Percentiles rank a stretch among this genome's conserved stretches.
These are phyloP conservation scores for Aphanomyces invadans DNA, from an alignment of 352 stramenopile genomes.

Conservation along the genomic window DNA sequence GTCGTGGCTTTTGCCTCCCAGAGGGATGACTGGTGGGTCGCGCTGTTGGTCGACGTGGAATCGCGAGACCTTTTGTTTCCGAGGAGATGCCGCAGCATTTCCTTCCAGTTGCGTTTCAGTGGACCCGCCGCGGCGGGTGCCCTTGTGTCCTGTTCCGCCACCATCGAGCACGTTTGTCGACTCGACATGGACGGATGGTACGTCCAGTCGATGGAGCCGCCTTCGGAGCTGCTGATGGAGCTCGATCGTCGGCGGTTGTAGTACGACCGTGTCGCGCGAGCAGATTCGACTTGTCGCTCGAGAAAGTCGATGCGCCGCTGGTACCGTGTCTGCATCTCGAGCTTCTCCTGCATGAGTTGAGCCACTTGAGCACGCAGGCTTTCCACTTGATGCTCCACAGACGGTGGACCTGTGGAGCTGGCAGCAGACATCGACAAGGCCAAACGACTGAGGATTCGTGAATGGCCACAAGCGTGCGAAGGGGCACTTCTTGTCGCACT, in stretches of 20 bases:
- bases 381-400: not conserved
- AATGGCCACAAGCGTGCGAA: not conserved
- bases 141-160: not conserved
- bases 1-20: not conserved
- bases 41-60: not conserved
- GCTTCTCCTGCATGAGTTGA: not conserved
- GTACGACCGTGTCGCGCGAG: not conserved
- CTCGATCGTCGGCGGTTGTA: not conserved
- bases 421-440: not conserved
- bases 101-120: not conserved
- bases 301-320: slow-evolving; percentile 9
- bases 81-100: not conserved
- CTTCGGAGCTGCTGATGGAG: not conserved
- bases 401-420: not conserved
- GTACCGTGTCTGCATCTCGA: not conserved
- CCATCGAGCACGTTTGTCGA: not conserved
- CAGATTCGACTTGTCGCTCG: not conserved
- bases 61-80: not conserved
- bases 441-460: not conserved
- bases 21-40: not conserved
- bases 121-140: not conserved
- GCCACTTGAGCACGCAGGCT: not conserved
- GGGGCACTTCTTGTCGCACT: no score
- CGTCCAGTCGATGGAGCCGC: slow-evolving; percentile 5
- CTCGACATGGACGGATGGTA: not conserved